Evolutionary conservation across 441 rosid genomes (phyloP), one percentile per base, ranked within the genome.

Genomic region (Corymbia calophylla): DNA sequence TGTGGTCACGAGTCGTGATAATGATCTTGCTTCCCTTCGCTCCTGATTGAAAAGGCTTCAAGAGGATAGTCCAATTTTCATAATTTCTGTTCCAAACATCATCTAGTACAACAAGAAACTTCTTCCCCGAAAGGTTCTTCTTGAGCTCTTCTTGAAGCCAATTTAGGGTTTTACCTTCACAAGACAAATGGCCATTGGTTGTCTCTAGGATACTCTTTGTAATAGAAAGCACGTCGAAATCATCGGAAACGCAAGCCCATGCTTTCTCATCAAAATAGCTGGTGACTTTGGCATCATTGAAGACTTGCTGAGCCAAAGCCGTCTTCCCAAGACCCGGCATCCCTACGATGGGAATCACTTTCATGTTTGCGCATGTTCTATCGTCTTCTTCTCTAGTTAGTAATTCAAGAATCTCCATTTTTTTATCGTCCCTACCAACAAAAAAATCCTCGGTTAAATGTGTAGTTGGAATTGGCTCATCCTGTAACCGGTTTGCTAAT

Each of bases 401-500:
- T 5, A 68, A 32, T 8, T 18, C 1, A 0, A 68, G 80, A 2
- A 68, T 68, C 7, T 68, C 47, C 47, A 0, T 68, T 17, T 32
- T 68, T 9, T 32, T 2, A 5, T 4, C 47, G 13, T 32, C 47
- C 47, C 80, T 8, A 32, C 80, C 1, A 18, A 68, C 14, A 2
- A 68, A 68, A 5, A 0, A 68, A 18, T 0, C 1, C 14, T 68
- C 47, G 0, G 25, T 0, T 25, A 68, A 32, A 16, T 5, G 1
- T 3, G 80, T 68, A 5, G 80, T 32, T 7, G 80, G 4, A 32
- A 1, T 2, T 1, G 1, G 80, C 80, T 32, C 18, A 68, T 4
- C 7, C 2, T 0, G 47, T 1, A 0, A 1, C 48, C 8, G 2
- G 4, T 18, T 0, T 17, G 80, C 25, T 18, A 7, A 68, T 32